phyloP scores from a whole-genome alignment of 176 grass and related monocot genomes.

The Zoysia pacifica region DNA sequence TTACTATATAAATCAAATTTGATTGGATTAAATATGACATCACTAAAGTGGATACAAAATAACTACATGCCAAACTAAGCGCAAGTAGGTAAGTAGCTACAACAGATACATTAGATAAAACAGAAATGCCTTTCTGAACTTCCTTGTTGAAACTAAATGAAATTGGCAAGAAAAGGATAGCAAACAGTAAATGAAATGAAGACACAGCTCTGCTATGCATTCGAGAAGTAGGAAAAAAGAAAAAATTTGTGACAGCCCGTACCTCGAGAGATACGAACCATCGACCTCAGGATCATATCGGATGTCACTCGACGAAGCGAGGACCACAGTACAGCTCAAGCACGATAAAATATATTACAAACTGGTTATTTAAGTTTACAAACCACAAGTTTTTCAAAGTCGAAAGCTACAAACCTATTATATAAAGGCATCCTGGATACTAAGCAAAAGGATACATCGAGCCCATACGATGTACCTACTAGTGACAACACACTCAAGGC shows the following conservation, averaged over 20 bases:
- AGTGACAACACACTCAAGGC: no score
- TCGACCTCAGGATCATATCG: no score
- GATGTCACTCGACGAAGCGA: no score
- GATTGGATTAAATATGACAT: neutral
- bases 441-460: no score
- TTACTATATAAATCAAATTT: neutral
- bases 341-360: no score
- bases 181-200: neutral
- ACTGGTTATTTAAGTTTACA: no score
- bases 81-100: neutral
- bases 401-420: no score
- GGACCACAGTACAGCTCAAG: no score
- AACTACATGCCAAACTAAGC: neutral
- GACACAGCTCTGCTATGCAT: neutral
- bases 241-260: neutral
- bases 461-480: no score
- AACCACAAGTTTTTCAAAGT: no score
- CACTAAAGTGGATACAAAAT: neutral
- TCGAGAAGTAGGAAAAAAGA: neutral
- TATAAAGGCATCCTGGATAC: no score
- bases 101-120: neutral
- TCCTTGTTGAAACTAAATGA: constrained; percentile 15
- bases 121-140: neutral
- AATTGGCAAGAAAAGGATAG: neutral
- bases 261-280: no score